Conservation (phyloP, 2,329 filamentous ascomycete genomes). For the Hypoxylon sp. region DNA sequence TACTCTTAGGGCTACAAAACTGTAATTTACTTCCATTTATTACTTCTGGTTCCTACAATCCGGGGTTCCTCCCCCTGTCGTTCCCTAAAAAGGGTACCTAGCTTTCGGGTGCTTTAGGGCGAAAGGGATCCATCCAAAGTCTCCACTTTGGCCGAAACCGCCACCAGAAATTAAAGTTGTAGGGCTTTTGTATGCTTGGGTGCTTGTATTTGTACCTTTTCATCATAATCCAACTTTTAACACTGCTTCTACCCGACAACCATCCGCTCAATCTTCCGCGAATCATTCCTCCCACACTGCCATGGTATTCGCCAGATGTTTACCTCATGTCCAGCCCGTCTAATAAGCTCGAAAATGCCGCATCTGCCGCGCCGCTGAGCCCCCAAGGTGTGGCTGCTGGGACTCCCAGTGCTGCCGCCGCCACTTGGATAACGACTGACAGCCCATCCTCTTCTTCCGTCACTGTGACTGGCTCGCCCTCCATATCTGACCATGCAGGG, state of each 20-base stretch:
- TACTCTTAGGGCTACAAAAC: not conserved
- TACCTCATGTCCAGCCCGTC: slow-evolving; percentile 71
- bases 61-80: not conserved
- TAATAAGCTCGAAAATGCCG: slow-evolving; percentile 69
- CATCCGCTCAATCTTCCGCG: slow-evolving; percentile 42
- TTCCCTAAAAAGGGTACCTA: slow-evolving; percentile 13
- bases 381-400: slow-evolving; percentile 45
- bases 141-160: slow-evolving; percentile 47
- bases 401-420: slow-evolving; percentile 44
- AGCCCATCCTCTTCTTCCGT: slow-evolving; percentile 48
- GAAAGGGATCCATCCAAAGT: slow-evolving; percentile 10
- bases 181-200: slow-evolving; percentile 13
- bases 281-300: slow-evolving; percentile 49
- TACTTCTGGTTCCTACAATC: too few relatives aligned
- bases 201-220: slow-evolving; percentile 41
- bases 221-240: slow-evolving; percentile 44
- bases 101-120: slow-evolving; percentile 14
- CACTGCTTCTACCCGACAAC: slow-evolving; percentile 36
- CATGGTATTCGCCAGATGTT: slow-evolving; percentile 65
- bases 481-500: slow-evolving; percentile 47
- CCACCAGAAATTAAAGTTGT: slow-evolving; percentile 45
- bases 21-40: too few relatives aligned
- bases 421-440: slow-evolving; percentile 50
- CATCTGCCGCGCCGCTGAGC: slow-evolving; percentile 58
- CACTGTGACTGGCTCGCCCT: slow-evolving; percentile 50